A percentile compares a stretch with the other conserved stretches of the same genome.
These are phyloP conservation scores for Conticribra guillardii DNA, from an alignment of 108 stramenopile species.

Conservation along the genomic window DNA sequence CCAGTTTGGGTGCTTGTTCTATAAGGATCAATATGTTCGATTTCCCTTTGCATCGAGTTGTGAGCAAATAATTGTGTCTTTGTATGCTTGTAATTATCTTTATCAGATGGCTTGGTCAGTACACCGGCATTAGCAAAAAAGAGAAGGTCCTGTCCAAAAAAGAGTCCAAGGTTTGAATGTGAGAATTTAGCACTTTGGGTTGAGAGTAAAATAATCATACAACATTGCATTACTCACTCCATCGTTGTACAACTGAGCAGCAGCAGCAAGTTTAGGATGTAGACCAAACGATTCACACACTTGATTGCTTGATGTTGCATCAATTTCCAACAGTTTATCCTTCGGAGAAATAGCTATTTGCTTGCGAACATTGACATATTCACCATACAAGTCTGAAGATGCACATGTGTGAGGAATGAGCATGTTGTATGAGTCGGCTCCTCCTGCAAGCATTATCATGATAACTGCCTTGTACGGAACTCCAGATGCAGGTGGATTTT, in stretches of 20 bases:
- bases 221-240: no score
- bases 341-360: conserved; percentile 39
- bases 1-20: conserved; percentile 42
- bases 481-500: conserved; percentile 16
- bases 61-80: conserved; percentile 58
- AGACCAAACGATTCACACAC: conserved; percentile 66
- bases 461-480: conserved; percentile 64
- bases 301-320: conserved; percentile 48
- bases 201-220: no score
- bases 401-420: conserved; percentile 51
- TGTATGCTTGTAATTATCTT: conserved; percentile 37
- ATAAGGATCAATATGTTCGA: conserved; percentile 41
- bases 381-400: conserved; percentile 33
- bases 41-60: conserved; percentile 46
- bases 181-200: no score
- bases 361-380: conserved; percentile 37
- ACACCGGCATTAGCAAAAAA: conserved; percentile 78
- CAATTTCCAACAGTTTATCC: conserved; percentile 19
- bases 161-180: no score
- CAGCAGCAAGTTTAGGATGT: conserved; percentile 40
- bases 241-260: conserved; percentile 61
- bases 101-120: conserved; percentile 50
- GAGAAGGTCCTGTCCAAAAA: no score
- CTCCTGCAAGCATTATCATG: conserved; percentile 54
- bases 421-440: conserved; percentile 61